Percentiles rank a stretch among this genome's conserved stretches.
Evolutionary conservation across 371 early-diverging fungal species (phyloP).

Genomic region (Haplosporangium sp.): DNA sequence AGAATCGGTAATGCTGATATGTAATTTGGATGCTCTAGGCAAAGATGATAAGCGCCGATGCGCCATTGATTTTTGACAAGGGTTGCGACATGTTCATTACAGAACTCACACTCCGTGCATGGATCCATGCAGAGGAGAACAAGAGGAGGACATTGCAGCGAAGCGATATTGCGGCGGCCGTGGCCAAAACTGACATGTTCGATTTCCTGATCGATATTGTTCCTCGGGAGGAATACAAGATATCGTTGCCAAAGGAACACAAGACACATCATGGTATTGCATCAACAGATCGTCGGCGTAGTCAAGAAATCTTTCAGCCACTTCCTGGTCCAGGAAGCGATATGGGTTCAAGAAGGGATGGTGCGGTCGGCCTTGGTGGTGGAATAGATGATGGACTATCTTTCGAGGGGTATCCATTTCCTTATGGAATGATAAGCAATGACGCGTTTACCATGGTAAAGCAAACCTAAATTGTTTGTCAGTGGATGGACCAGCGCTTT

Average conservation of each 20-base stretch:
- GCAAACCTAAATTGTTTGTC: background rate
- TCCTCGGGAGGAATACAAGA: slow-evolving; percentile 84
- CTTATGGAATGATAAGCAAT: slow-evolving; percentile 28
- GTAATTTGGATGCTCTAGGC: slow-evolving; percentile 20
- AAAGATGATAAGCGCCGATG: slow-evolving; percentile 62
- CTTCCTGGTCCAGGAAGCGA: slow-evolving; percentile 29
- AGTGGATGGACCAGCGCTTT: background rate
- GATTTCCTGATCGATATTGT: slow-evolving; percentile 99
- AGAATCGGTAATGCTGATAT: no score
- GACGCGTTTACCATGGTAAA: slow-evolving; percentile 34
- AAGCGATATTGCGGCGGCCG: slow-evolving; percentile 95
- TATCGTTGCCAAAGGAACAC: slow-evolving; percentile 42
- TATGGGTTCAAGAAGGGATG: slow-evolving; percentile 20
- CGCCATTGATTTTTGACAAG: slow-evolving; percentile 96
- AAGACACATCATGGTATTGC: slow-evolving; percentile 19
- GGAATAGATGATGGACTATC: slow-evolving; percentile 9
- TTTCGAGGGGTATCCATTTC: slow-evolving; percentile 32
- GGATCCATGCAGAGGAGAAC: slow-evolving; percentile 99
- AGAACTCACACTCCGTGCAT: slow-evolving; percentile 95
- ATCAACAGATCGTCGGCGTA: slow-evolving; percentile 30
- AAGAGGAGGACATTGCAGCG: slow-evolving; percentile 98
- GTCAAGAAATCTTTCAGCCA: slow-evolving; percentile 42
- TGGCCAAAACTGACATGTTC: slow-evolving; percentile 95
- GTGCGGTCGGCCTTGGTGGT: slow-evolving; percentile 10
- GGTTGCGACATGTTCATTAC: slow-evolving; percentile 98